A percentile compares a stretch with the other conserved stretches of the same genome.
Conservation (phyloP, 176 grass and related monocot species). For the Phragmites australis region DNA sequence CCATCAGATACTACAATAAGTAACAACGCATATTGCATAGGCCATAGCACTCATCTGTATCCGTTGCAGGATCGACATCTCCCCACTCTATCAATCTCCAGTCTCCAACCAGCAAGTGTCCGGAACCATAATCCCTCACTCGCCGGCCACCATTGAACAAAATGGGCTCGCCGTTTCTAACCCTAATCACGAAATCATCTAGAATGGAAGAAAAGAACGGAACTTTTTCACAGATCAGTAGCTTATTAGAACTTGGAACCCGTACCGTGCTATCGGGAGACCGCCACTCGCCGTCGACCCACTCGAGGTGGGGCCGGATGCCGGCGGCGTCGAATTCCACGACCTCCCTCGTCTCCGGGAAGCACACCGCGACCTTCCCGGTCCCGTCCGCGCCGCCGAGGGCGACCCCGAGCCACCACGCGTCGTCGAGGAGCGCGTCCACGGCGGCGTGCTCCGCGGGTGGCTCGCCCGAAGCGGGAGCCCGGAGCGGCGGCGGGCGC, state of each 20-base stretch:
- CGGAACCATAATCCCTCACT: background rate
- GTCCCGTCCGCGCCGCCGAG: background rate
- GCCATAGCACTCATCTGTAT: background rate
- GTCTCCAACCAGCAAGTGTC: background rate
- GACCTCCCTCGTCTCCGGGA: constrained; percentile 52
- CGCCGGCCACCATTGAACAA: background rate
- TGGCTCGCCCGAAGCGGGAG: background rate
- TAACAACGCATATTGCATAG: background rate
- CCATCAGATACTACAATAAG: background rate
- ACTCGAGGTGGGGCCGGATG: constrained; percentile 67
- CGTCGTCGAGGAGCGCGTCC: constrained; percentile 54
- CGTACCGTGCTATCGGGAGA: constrained; percentile 53
- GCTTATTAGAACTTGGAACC: background rate
- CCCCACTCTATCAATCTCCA: background rate
- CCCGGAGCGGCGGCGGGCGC: constrained; percentile 34
- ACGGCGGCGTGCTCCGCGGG: constrained; percentile 50
- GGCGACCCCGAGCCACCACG: constrained; percentile 66
- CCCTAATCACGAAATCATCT: background rate
- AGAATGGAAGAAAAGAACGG: background rate
- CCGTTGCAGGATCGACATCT: background rate
- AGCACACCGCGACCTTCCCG: constrained; percentile 45
- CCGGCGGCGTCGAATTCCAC: constrained; percentile 28
- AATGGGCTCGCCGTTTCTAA: background rate
- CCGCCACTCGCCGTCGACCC: constrained; percentile 56
- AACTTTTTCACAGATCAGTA: background rate